phyloP scores from a whole-genome alignment of 805 yeast species.

The Saccharomycopsis guyanensis region DNA sequence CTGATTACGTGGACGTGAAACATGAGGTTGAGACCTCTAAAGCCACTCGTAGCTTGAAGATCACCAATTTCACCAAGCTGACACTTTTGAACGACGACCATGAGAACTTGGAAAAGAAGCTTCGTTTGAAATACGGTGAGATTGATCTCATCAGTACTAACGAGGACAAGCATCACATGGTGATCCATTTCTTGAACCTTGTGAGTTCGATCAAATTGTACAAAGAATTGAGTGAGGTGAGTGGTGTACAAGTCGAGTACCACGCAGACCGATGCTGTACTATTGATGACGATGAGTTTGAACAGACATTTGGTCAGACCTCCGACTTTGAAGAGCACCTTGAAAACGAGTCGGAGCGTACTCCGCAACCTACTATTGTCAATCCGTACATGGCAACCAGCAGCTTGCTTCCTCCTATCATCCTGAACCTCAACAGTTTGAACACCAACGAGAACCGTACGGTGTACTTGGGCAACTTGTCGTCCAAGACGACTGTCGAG shows the following conservation, averaged over 20 bases:
- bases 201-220: slow-evolving; percentile 13
- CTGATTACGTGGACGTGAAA: slow-evolving; percentile 7
- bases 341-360: slow-evolving; percentile 11
- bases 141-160: slow-evolving; percentile 20
- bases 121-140: slow-evolving; percentile 16
- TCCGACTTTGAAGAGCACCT: slow-evolving; percentile 13
- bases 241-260: slow-evolving; percentile 8
- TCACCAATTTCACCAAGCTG: slow-evolving; percentile 15
- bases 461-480: slow-evolving; percentile 59
- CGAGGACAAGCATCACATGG: slow-evolving; percentile 18
- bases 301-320: slow-evolving; percentile 18
- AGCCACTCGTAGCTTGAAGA: slow-evolving; percentile 18
- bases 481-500: slow-evolving; percentile 56
- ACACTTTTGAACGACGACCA: slow-evolving; percentile 19
- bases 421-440: slow-evolving; percentile 15
- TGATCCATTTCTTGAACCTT: slow-evolving; percentile 18
- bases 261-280: slow-evolving; percentile 18
- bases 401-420: slow-evolving; percentile 6
- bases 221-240: neutral
- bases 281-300: slow-evolving; percentile 20
- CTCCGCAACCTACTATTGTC: neutral
- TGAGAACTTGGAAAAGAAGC: slow-evolving; percentile 20
- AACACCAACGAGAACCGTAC: slow-evolving; percentile 47
- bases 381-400: neutral
- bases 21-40: slow-evolving; percentile 15